Percentiles rank a stretch among this genome's conserved stretches.
Evolutionary conservation across 2,329 filamentous ascomycete genomes (phyloP).

Genomic region (Lasiodiplodia sp.): DNA sequence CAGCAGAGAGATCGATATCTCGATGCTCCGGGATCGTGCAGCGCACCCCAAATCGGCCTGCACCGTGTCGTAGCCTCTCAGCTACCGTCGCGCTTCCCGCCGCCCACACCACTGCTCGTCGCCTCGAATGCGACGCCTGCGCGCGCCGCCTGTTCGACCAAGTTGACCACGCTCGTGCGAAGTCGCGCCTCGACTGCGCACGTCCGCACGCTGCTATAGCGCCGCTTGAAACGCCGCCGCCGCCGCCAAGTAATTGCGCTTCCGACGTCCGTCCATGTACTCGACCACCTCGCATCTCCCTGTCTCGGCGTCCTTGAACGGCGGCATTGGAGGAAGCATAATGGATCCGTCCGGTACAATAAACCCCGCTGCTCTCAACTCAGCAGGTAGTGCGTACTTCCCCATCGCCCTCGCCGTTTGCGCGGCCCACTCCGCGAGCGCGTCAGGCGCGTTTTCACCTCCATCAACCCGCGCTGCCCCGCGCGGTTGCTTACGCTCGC

Average conservation of each 20-base stretch:
- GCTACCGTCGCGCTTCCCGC: conserved; percentile 18
- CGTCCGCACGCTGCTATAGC: conserved; percentile 21
- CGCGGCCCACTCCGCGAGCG: conserved; percentile 20
- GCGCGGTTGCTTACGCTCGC: conserved; percentile 9
- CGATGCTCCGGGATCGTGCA: conserved; percentile 31
- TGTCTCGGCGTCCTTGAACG: conserved; percentile 48
- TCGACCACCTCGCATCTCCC: conserved; percentile 46
- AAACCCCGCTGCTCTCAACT: conserved; percentile 49
- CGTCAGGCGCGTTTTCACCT: conserved; percentile 23
- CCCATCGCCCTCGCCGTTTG: conserved; percentile 11
- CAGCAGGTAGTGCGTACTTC: conserved; percentile 42
- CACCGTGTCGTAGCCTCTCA: conserved; percentile 27
- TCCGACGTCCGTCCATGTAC: conserved; percentile 42
- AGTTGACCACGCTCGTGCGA: conserved; percentile 1
- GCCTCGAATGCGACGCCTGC: conserved; percentile 22
- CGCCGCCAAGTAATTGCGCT: conserved; percentile 26
- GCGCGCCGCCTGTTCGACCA: conserved; percentile 8
- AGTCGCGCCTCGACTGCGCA: conserved; percentile 3
- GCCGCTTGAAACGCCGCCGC: conserved; percentile 30
- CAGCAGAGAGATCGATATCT: conserved; percentile 29
- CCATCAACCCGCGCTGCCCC: conserved; percentile 6
- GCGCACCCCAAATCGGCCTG: conserved; percentile 18
- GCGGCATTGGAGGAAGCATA: conserved; percentile 47
- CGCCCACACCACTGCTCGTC: not conserved
- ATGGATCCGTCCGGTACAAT: conserved; percentile 52